Percentiles rank a stretch among this genome's conserved stretches.
These are phyloP conservation scores for Litchi chinensis DNA, from an alignment of 345 rosid species.

Conservation along the genomic window DNA sequence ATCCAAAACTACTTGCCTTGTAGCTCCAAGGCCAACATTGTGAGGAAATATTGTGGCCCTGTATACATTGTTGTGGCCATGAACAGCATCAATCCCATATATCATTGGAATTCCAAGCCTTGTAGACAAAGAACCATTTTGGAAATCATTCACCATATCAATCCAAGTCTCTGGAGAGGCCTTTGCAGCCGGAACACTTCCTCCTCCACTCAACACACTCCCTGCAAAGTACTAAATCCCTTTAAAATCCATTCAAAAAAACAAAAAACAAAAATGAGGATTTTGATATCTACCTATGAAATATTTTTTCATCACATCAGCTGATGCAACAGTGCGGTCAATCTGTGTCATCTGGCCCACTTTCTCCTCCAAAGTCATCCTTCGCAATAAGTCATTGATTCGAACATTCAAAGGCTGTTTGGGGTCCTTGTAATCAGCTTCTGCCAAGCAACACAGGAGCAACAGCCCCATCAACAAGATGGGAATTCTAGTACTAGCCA, in stretches of 20 bases:
- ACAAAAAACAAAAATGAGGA: neutral
- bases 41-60: constrained; percentile 93
- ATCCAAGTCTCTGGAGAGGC: constrained; percentile 60
- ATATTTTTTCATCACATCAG: constrained; percentile 56
- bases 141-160: constrained; percentile 45
- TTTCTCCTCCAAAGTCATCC: constrained; percentile 49
- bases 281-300: constrained; percentile 55
- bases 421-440: constrained; percentile 49
- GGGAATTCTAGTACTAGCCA: constrained; percentile 32
- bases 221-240: constrained; percentile 29
- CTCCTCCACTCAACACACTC: constrained; percentile 71
- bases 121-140: constrained; percentile 57
- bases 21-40: constrained; percentile 83
- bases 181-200: constrained; percentile 48
- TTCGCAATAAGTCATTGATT: constrained; percentile 43
- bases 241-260: neutral
- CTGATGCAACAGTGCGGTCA: constrained; percentile 31
- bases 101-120: constrained; percentile 84
- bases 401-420: constrained; percentile 43
- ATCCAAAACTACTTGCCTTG: constrained; percentile 44
- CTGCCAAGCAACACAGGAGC: constrained; percentile 31
- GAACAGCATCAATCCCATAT: constrained; percentile 90
- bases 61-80: constrained; percentile 75
- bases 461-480: constrained; percentile 33
- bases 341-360: constrained; percentile 68